Base-by-base conservation (phyloP, 441 rosid species). In the Eutrema salsugineum region DNA sequence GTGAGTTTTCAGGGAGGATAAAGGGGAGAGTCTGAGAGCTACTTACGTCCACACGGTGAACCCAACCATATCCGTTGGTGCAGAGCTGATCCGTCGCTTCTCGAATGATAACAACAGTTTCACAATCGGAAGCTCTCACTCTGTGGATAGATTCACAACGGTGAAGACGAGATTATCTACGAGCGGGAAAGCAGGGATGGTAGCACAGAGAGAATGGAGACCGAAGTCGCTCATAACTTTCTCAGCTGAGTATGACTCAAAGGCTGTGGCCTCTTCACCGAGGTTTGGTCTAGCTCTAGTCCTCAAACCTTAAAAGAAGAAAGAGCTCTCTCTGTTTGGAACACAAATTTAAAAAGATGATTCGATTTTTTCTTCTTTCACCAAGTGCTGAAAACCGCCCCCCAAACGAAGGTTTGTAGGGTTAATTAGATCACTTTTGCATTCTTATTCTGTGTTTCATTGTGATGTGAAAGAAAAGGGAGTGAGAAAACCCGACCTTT, bases 121-220 rank as follows among this genome's bases (percentile, higher is more conserved):
- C 70, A 82, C 79, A 59, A 56, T 91, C 3, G 96, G 96, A 73
- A 84, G 92, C 66, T 78, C 85, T 50, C 89, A 89, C 78, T 76
- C 58, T 8, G 24, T 88, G 35, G 84, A 89, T 77, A 86, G 85
- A 8, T 39, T 81, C 11, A 91, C 92, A 8, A 63, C 78, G 35
- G 78, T 89, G 30, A 91, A 89, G 77, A 71, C 93, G 0, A 80
- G 93, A 42, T 71, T 88, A 35, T 86, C 87, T 9, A 76, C 84
- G 80, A 84, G 53, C 16, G 96, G 96, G 43, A 89, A 78, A 80
- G 83, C 80, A 66, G 94, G 86, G 11, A 73, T 85, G 83, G 82
- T 85, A 17, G 83, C 78, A 62, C 97, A 91, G 73, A 85, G 77
- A 39, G 93, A 88, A 70, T 88, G 95, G 91, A 88, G 93, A 79